Base-by-base conservation (phyloP, 495 filamentous ascomycete species). In the Neurospora sp. region DNA sequence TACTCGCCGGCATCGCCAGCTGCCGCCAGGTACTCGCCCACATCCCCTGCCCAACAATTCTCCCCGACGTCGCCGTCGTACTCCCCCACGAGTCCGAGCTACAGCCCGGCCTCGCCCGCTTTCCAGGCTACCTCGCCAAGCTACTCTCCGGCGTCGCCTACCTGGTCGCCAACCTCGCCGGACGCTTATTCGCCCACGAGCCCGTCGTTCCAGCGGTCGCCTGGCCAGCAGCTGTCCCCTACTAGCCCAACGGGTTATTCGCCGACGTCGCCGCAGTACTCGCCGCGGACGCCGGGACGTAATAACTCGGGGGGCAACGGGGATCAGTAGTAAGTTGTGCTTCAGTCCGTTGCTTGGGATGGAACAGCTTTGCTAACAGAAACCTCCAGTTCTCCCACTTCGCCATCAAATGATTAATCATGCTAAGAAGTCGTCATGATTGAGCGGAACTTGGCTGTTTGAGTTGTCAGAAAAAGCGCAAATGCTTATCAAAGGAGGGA, bases 101-200 rank as follows among this genome's bases (percentile, higher is more conserved):
- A 88, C 78, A 89, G 86, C 72, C 88, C 88, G 2, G 91, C 90
- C 0, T 92, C 91, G 68, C 91, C 90, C 8, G 87, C 89, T 40
- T 82, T 86, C 48, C 84, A 90, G 42, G 88, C 84, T 20, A 86
- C 88, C 6, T 89, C 87, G 12, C 88, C 88, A 18, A 81, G 79
- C 75, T 96, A 93, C 81, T 92, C 89, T 22, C 92, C 92, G 14
- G 91, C 89, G 7, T 92, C 90, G 68, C 92, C 93, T 39, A 88
- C 83, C 38, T 91, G 87, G 83, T 91, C 89, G 72, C 90, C 90
- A 2, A 89, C 88, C 22, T 91, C 89, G 18, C 91, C 90, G 6
- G 87, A 89, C 76, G 88, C 87, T 9, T 94, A 94, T 79, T 93
- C 91, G 53, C 92, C 92, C 9, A 93, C 91, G 44, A 93, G 91